Evolutionary conservation across 2,329 filamentous ascomycete species (phyloP).

Genomic region (Cladophialophora immunda): DNA sequence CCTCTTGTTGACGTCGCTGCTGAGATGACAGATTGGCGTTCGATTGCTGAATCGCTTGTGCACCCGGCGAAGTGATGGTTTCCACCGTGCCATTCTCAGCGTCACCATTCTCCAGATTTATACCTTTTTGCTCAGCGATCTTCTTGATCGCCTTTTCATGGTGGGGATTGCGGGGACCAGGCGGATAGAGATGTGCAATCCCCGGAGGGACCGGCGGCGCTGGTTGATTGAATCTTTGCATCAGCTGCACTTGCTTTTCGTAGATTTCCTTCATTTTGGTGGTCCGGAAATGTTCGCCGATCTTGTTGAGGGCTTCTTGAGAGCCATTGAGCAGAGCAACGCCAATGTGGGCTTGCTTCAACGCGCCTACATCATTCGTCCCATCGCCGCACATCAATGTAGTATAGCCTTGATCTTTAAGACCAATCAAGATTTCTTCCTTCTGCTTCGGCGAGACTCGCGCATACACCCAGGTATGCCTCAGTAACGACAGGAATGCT

Average conservation of each 20-base stretch:
- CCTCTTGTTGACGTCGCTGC: slow-evolving; percentile 63
- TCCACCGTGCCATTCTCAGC: slow-evolving; percentile 61
- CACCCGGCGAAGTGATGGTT: slow-evolving; percentile 72
- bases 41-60: slow-evolving; percentile 65
- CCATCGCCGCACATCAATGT: slow-evolving; percentile 99
- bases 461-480: slow-evolving; percentile 96
- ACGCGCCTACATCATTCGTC: slow-evolving; percentile 95
- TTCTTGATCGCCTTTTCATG: slow-evolving; percentile 90
- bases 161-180: slow-evolving; percentile 90
- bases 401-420: slow-evolving; percentile 96
- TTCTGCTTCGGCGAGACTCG: slow-evolving; percentile 99
- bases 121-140: slow-evolving; percentile 80
- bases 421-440: slow-evolving; percentile 94
- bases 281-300: slow-evolving; percentile 90
- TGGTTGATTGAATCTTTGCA: slow-evolving; percentile 95
- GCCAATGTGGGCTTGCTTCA: slow-evolving; percentile 98
- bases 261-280: slow-evolving; percentile 99
- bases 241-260: slow-evolving; percentile 90
- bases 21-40: slow-evolving; percentile 59
- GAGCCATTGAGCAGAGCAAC: slow-evolving; percentile 96
- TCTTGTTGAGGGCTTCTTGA: slow-evolving; percentile 86
- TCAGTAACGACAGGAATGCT: slow-evolving; percentile 78
- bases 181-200: slow-evolving; percentile 94
- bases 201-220: slow-evolving; percentile 87
- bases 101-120: slow-evolving; percentile 57